Conservation (phyloP, 352 stramenopile genomes). For the Globisporangium carolinianum region DNA sequence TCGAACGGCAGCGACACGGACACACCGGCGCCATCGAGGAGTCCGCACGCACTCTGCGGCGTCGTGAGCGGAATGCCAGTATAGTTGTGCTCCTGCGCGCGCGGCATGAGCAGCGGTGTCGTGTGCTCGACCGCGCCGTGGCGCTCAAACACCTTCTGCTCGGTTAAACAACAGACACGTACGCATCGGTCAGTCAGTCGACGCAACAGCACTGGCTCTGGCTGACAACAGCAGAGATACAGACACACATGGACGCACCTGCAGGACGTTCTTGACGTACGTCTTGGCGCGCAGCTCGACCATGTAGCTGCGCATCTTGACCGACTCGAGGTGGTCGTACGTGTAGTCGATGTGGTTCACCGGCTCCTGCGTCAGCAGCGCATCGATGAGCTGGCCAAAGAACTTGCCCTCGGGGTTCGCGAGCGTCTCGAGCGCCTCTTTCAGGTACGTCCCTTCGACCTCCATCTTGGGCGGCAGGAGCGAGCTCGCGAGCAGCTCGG, state of each 20-base stretch:
- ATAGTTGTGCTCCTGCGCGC: slow-evolving; percentile 54
- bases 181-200: background rate
- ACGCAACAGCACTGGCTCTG: background rate
- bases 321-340: slow-evolving; percentile 75
- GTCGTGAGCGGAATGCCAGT: slow-evolving; percentile 51
- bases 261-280: slow-evolving; percentile 59
- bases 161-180: slow-evolving; percentile 2
- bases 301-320: slow-evolving; percentile 71
- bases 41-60: slow-evolving; percentile 46
- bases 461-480: slow-evolving; percentile 80
- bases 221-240: background rate
- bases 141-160: slow-evolving; percentile 76
- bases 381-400: slow-evolving; percentile 81
- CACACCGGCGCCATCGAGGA: slow-evolving; percentile 76
- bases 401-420: slow-evolving; percentile 87
- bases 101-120: slow-evolving; percentile 75
- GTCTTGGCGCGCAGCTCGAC: slow-evolving; percentile 55
- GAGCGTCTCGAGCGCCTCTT: slow-evolving; percentile 79
- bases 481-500: slow-evolving; percentile 57
- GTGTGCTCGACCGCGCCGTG: slow-evolving; percentile 74
- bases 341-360: slow-evolving; percentile 83
- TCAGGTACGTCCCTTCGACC: slow-evolving; percentile 76
- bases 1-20: slow-evolving; percentile 79
- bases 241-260: slow-evolving; percentile 20
- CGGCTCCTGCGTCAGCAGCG: slow-evolving; percentile 63